These are phyloP conservation scores for Desmodesmus armatus DNA, from an alignment of 139 green algal genomes.

Conservation along the genomic window DNA sequence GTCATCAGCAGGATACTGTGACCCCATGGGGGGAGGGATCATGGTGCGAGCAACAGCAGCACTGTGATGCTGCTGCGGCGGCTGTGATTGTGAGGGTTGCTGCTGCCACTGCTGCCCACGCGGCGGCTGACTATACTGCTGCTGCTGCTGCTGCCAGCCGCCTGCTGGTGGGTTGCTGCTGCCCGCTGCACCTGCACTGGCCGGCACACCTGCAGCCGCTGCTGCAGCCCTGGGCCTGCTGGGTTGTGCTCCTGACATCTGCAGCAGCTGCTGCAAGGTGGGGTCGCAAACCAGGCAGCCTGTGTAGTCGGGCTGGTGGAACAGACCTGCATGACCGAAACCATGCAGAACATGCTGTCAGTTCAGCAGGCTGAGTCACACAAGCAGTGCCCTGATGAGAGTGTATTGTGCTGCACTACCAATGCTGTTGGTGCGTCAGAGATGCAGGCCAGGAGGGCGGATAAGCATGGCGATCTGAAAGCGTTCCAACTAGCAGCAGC, in stretches of 20 bases:
- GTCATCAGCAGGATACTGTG: too few species aligned
- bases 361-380: background rate
- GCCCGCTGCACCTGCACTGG: background rate
- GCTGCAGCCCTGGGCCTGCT: background rate
- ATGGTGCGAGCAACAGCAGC: background rate
- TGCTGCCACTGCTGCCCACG: background rate
- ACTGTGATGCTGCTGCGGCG: background rate
- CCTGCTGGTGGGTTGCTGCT: background rate
- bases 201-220: background rate
- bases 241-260: conserved; percentile 26
- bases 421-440: too few species aligned
- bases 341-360: background rate
- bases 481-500: too few species aligned
- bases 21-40: too few species aligned
- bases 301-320: conserved; percentile 42
- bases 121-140: background rate
- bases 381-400: background rate
- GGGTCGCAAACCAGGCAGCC: conserved; percentile 64
- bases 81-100: background rate
- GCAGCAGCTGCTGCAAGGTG: conserved; percentile 52
- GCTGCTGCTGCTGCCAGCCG: conserved; percentile 15
- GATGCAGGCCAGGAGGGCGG: background rate
- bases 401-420: background rate
- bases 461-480: background rate
- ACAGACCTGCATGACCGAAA: conserved; percentile 30